Base-by-base conservation (phyloP, 2,329 filamentous ascomycete species). In the Truncatella angustata region DNA sequence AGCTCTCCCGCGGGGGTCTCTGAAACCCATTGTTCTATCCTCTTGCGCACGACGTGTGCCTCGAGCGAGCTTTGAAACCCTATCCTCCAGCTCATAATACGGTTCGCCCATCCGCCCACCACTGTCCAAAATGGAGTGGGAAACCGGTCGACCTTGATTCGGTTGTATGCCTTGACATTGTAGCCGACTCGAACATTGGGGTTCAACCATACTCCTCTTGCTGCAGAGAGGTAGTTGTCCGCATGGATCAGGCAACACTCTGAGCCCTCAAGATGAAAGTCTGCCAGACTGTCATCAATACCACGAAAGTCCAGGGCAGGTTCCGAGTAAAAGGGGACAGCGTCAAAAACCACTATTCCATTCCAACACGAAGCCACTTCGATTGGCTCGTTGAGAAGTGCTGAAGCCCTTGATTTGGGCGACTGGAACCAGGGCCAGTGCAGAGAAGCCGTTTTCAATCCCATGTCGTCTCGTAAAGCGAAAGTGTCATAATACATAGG, bases 301-400 rank as follows among this genome's bases (percentile, higher is more conserved):
- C 79, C 85, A 21, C 86, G 82, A 63, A 89, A 90, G 5, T 67
- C 67, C 0, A 88, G 71, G 3, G 72, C 72, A 0, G 68, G 62
- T 2, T 63, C 58, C 21, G 56, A 59, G 52, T 80, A 77, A 61
- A 80, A 81, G 1, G 78, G 75, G 4, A 63, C 63, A 0, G 78
- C 70, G 46, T 71, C 69, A 52, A 71, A 73, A 43, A 61, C 71
- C 58, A 75, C 75, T 63, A 86, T 80, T 40, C 84, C 85, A 58
- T 88, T 87, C 85, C 85, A 88, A 65, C 85, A 88, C 37, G 81
- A 85, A n/a, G 70, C 67, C 1, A 88, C 84, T 1, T 77, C 79
- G 1, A 86, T 73, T 0, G 84, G 80, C 10, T 70, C 63, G 57
- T 76, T 74, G 18, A 63, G 66, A 55, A 76, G 73, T 20, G 84